Base-by-base conservation (phyloP, 1,284 basidiomycete genomes). In the Crucibulum parvulum region DNA sequence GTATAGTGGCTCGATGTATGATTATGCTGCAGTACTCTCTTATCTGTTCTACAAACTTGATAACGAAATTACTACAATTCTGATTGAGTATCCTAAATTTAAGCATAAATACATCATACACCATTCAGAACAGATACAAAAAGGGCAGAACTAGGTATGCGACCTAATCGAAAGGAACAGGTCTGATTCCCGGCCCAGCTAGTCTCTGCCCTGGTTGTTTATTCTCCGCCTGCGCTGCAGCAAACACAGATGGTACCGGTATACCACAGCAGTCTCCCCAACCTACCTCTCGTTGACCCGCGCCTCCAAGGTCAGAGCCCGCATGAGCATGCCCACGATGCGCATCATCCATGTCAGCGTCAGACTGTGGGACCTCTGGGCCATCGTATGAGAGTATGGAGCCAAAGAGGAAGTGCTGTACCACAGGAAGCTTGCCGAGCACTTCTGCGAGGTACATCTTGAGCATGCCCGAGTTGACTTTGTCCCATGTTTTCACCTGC, bases 381-480 rank as follows among this genome's bases (percentile, higher is more conserved):
- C 88, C 87, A 1, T 90, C 88, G 73, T 90, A 96, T 0, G 85
- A 79, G 4, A 99, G 80, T 43, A 99, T 78, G 6, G 88, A 90
- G 15, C 98, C 97, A 69, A 99, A 99, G 53, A 97, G 82, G 74
- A 98, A 96, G 77, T 99, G 97, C 78, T 99, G 97, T 43, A 96
- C 90, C 58, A 99, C 96, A 1, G 98, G 97, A 5, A 99, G 87
- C 75, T 99, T 99, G 58, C 91, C 91, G 16, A 99, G 84, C 1
- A 99, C 98, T 75, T 99, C 96, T 38, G 95, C 96, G 43, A 85
- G 85, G 77, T 96, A 99, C 97, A 99, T 99, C 78, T 99, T 99
- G 75, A 94, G 85, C 95, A 99, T 98, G 9, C 97, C 98, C n/a
- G 84, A 79, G 75, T 99, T 98, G 64, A 99, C 95, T 75, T 99